Evolutionary conservation across 2,329 filamentous ascomycete genomes (phyloP).

Genomic region (Tricladium varicosporioides): DNA sequence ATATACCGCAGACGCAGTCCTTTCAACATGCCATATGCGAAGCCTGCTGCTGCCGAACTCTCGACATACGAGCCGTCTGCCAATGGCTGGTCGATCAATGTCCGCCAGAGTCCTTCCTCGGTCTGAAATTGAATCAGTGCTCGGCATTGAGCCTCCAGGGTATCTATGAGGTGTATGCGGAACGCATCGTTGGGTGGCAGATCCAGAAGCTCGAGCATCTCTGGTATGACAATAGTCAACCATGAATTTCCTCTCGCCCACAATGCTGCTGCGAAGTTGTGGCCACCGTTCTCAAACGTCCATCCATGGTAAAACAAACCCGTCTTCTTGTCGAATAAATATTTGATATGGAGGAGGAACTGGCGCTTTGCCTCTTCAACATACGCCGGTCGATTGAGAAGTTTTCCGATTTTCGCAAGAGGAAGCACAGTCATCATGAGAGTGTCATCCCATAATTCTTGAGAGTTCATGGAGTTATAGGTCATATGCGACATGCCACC

Average conservation of each 20-base stretch:
- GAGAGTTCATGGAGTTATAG: constrained; percentile 54
- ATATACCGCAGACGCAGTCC: constrained; percentile 69
- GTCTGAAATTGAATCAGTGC: constrained; percentile 62
- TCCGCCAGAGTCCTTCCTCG: constrained; percentile 67
- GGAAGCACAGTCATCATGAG: constrained; percentile 87
- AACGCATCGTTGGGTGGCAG: constrained; percentile 59
- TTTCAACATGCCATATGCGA: constrained; percentile 78
- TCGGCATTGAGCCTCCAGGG: constrained; percentile 66
- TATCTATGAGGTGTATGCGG: constrained; percentile 55
- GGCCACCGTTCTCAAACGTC: constrained; percentile 68
- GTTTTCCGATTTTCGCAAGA: constrained; percentile 67
- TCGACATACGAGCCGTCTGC: constrained; percentile 71
- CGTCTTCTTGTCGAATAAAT: constrained; percentile 69
- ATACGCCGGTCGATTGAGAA: constrained; percentile 69
- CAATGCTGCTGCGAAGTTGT: constrained; percentile 57
- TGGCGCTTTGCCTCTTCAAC: constrained; percentile 75
- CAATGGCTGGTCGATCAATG: constrained; percentile 66
- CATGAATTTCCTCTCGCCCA: constrained; percentile 67
- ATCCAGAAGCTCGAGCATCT: constrained; percentile 72
- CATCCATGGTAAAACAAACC: constrained; percentile 82
- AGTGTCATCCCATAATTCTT: constrained; percentile 83
- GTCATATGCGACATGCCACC: constrained; percentile 44
- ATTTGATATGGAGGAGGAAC: constrained; percentile 75
- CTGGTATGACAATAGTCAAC: constrained; percentile 81
- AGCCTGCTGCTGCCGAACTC: constrained; percentile 75